These are phyloP conservation scores for Chlorophyllum brunneum DNA, from an alignment of 768 basidiomycete genomes.

Conservation along the genomic window DNA sequence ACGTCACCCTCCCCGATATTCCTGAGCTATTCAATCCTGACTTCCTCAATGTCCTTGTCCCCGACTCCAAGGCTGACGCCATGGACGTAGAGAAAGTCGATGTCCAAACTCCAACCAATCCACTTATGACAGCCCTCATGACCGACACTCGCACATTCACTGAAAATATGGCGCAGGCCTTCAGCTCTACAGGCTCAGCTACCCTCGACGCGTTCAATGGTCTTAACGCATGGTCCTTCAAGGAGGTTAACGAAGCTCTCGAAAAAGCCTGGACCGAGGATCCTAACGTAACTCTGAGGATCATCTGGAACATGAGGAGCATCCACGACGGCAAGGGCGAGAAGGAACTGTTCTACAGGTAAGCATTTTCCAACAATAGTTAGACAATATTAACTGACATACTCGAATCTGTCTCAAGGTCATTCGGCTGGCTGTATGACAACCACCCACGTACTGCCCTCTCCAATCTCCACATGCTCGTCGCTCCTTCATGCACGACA, in stretches of 20 bases:
- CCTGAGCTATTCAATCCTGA: constrained; percentile 54
- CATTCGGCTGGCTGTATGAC: constrained; percentile 66
- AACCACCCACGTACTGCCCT: constrained; percentile 71
- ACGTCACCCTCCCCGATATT: constrained; percentile 49
- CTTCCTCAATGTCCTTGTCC: constrained; percentile 57
- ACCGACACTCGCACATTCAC: constrained; percentile 44
- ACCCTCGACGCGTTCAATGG: constrained; percentile 57
- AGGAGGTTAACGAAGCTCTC: constrained; percentile 33
- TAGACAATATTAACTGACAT: background rate
- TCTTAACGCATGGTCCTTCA: constrained; percentile 25
- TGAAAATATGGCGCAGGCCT: constrained; percentile 47
- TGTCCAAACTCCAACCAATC: constrained; percentile 26
- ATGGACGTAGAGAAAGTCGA: background rate
- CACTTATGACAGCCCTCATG: constrained; percentile 55
- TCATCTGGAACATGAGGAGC: constrained; percentile 67
- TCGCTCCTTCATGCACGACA: constrained; percentile 44
- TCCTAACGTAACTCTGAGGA: constrained; percentile 49
- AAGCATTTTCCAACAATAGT: constrained; percentile 11
- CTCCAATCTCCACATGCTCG: constrained; percentile 49
- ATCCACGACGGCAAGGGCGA: constrained; percentile 69
- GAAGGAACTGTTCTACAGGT: constrained; percentile 59
- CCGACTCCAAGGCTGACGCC: constrained; percentile 17
- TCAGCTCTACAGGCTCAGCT: constrained; percentile 44
- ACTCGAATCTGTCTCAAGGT: constrained; percentile 23
- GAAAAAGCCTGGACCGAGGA: constrained; percentile 56